Evolutionary conservation across 176 grass and related monocot genomes (phyloP), one percentile per base, ranked within the genome.

Genomic region (Eremochloa ophiuroides): DNA sequence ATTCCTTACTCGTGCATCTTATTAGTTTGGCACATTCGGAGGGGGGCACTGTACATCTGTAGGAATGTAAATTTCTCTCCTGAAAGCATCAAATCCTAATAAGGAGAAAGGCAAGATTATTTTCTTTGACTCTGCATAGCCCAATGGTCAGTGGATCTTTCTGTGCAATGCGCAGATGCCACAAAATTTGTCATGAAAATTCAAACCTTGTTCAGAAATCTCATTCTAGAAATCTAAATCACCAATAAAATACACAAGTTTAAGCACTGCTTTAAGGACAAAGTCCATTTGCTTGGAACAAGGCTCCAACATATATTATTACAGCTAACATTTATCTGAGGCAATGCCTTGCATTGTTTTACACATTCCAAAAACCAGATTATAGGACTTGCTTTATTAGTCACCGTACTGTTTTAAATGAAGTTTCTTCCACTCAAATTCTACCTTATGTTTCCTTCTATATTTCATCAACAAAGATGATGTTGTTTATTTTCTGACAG

Each of bases 381-480:
- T 78, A 51, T 31, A 22, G 6, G 18, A 68, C 38, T 71, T 73
- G 26, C 34, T 65, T 34, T 71, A 4, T 30, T 69, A 42, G 53
- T 73, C 47, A 41, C 77, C 43, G 4, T 26, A 75, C 12, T 20
- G 16, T 50, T 50, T 16, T 50, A 50, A 50, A 51, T 51, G 48
- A 8, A 51, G 47, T 18, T 50, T 7, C 20, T 50, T 20, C 46
- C 5, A 5, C 47, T 50, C 17, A 50, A 51, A 0, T 53, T 53
- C 20, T 53, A 4, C 75, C 56, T 66, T 56, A 18, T 78, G 8
- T 47, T 79, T 48, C 15, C 43, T 51, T 82, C 63, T 53, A 34
- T 87, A 66, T 86, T 71, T 87, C 83, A 16, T 82, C 73, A 41
- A 58, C 69, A 71, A n/a, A 73, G 69, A 55, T 55, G 10, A 20